These are phyloP conservation scores for Rhynchospora pubera DNA, from an alignment of 176 grass and related monocot species.

Conservation along the genomic window DNA sequence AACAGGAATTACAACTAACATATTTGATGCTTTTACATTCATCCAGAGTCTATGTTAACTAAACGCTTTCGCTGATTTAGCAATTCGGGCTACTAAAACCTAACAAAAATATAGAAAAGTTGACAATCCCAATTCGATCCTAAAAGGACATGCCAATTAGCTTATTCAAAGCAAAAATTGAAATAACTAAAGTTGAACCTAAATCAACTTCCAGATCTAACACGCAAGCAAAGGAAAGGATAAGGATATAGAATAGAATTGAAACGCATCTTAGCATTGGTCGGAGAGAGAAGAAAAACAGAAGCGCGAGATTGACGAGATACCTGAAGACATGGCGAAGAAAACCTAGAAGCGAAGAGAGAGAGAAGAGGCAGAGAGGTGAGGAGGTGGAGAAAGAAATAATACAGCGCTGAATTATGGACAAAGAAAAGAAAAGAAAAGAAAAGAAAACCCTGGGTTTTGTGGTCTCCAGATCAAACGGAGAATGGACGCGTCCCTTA, in stretches of 20 bases:
- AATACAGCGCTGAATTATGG: background rate
- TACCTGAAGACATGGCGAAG: constrained; percentile 21
- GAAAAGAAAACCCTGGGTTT: constrained; percentile 5
- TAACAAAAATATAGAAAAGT: background rate
- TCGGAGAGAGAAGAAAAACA: background rate
- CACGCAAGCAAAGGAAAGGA: background rate
- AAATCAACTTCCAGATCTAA: constrained; percentile 10
- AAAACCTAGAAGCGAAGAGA: background rate
- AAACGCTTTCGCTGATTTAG: background rate
- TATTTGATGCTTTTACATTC: background rate
- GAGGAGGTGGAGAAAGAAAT: background rate
- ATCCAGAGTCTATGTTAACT: background rate
- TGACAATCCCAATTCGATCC: background rate
- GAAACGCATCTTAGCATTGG: background rate
- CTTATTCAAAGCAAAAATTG: background rate
- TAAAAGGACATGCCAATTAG: background rate
- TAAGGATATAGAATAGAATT: background rate
- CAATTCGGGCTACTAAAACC: background rate
- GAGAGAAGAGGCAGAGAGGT: background rate
- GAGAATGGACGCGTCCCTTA: background rate
- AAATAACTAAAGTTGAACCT: background rate
- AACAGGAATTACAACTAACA: background rate
- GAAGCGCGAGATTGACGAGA: background rate
- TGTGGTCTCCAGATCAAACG: background rate
- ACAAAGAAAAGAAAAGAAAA: background rate